Evolutionary conservation across 2,329 filamentous ascomycete genomes (phyloP), one percentile per base, ranked within the genome.

Genomic region (Anthostomella pinea): DNA sequence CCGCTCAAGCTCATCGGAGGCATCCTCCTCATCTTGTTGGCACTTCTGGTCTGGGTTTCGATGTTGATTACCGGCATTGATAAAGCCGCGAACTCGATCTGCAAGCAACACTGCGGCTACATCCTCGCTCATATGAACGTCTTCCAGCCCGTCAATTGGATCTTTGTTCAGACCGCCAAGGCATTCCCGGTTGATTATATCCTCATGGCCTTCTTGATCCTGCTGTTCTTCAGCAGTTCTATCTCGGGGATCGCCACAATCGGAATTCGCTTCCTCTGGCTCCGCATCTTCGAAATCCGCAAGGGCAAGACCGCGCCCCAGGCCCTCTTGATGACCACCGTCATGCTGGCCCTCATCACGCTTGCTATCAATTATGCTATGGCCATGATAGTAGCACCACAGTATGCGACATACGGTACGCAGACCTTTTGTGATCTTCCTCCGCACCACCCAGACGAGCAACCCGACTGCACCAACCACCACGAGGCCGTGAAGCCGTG

Each of bases 41-140:
- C 87, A 1, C 64, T 95, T 10, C 50, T 95, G 26, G 75, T 94
- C 49, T 95, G 88, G 76, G 76, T 84, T 7, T 95, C 87, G 9
- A 97, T 98, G 88, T 76, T 97, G 51, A 85, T 97, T 58, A 97
- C 91, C 0, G 85, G 82, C 49, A 89, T 97, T 56, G 93, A 98
- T 75, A 97, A 97, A 69, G 87, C 89, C 22, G 90, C 85, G 63
- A 96, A 97, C 68, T 96, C 90, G 3, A 70, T 94, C 45, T 98
- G 93, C 76, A 91, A 93, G 62, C 72, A 81, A 41, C 82, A 80
- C 52, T 98, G 93, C 59, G 93, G 93, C 45, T 98, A 96, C 65
- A 86, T 97, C 32, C 75, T 98, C 4, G 88, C 83, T 27, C 75
- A 72, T 57, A 85, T 94, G 61, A 88, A 94, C 60, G 81, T 97